Evolutionary conservation across 2,329 filamentous ascomycete genomes (phyloP).

Genomic region (Podosphaera xanthii): DNA sequence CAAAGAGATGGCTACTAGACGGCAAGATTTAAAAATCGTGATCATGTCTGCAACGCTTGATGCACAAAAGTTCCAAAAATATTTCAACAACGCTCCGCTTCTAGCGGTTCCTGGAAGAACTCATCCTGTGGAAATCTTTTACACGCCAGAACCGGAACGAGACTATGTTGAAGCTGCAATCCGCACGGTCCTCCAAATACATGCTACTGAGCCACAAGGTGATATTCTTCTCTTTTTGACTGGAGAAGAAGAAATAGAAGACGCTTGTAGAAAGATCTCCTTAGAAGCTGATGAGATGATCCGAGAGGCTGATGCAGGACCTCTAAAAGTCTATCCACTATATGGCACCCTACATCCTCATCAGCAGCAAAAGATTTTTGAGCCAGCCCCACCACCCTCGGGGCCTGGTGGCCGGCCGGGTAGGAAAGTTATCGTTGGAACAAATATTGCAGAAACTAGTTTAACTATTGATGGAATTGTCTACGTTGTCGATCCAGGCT

Average conservation of each 20-base stretch:
- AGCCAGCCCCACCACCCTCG: slow-evolving; percentile 54
- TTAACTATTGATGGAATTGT: slow-evolving; percentile 98
- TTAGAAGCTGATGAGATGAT: slow-evolving; percentile 83
- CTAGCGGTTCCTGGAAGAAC: slow-evolving; percentile 88
- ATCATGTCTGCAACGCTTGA: slow-evolving; percentile 98
- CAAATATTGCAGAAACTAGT: slow-evolving; percentile 94
- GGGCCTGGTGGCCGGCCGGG: slow-evolving; percentile 62
- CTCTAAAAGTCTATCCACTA: slow-evolving; percentile 72
- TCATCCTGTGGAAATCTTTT: slow-evolving; percentile 93
- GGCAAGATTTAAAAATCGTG: slow-evolving; percentile 87
- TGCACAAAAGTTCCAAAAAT: slow-evolving; percentile 91
- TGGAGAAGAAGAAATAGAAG: slow-evolving; percentile 96
- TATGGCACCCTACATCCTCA: slow-evolving; percentile 83
- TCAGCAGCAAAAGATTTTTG: slow-evolving; percentile 90
- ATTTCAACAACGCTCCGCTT: slow-evolving; percentile 85
- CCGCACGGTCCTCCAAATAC: slow-evolving; percentile 87
- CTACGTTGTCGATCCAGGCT: slow-evolving; percentile 96
- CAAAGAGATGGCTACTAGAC: slow-evolving; percentile 64
- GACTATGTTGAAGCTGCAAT: slow-evolving; percentile 94
- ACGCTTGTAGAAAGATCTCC: slow-evolving; percentile 75
- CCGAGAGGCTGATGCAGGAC: slow-evolving; percentile 75
- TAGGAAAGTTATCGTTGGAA: slow-evolving; percentile 84
- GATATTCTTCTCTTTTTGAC: slow-evolving; percentile 90
- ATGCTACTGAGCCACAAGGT: slow-evolving; percentile 75
- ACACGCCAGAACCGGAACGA: slow-evolving; percentile 84